Base-by-base conservation (phyloP, 352 stramenopile species). In the Peronosclerospora sorghi region DNA sequence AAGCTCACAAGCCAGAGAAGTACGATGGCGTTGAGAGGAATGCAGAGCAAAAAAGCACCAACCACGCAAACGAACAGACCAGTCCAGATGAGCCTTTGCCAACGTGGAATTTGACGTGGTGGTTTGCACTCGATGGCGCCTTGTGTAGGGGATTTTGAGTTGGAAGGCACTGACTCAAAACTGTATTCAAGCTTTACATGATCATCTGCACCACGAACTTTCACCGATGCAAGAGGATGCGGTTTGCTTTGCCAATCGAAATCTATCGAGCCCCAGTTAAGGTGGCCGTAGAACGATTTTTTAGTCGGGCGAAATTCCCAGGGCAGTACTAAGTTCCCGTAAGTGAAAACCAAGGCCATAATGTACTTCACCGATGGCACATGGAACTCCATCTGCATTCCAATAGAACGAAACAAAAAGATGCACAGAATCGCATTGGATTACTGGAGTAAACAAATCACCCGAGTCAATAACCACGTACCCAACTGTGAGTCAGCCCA, bases 401-500 rank as follows among this genome's bases (percentile, higher is more conserved):
- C 3, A 19, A 20, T 21, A 21, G 14, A 15, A 4, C 19, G 19
- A 20, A 1, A 10, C 4, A 32, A 12, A 0, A 38, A n/a, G n/a
- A n/a, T n/a, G n/a, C n/a, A n/a, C n/a, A n/a, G n/a, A n/a, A 26
- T 26, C 21, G 3, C 21, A 26, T 26, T 26, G 6, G 4, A 6
- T 26, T 6, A 26, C 21, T 26, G 21, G 6, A 3, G 21, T 26
- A 7, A 6, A 26, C 21, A 26, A 26, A 26, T 26, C 21, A 6
- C 21, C 21, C 10, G 18, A 20, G 1, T 23, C 15, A 20, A 18
- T 8, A 10, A 41, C 15, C 12, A 60, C 61, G 15, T 65, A 83
- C 71, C 86, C 91, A 97, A 24, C 86, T 95, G 51, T 97, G 88
- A 4, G 89, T 97, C 78, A 97, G 83, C 18, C 90, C 90, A 10